phyloP scores from a whole-genome alignment of 768 basidiomycete genomes.

The Leccinum pellstonianum region DNA sequence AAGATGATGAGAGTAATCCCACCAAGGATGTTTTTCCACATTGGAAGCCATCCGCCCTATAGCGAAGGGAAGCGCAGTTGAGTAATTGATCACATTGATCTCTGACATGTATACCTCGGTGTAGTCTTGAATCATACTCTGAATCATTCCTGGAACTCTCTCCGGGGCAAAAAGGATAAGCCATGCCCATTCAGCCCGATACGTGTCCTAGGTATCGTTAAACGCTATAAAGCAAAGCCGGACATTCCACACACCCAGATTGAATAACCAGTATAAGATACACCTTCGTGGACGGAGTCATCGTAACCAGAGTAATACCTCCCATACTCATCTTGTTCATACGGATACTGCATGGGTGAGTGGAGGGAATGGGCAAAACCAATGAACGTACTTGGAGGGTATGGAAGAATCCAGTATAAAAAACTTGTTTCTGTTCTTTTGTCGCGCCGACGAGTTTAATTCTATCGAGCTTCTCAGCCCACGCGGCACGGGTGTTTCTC shows the following conservation, averaged over 20 bases:
- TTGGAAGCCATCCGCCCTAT: conserved; percentile 78
- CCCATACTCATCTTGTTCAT: conserved; percentile 66
- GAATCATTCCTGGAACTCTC: conserved; percentile 70
- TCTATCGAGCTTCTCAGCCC: conserved; percentile 57
- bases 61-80: background rate
- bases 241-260: conserved; percentile 55
- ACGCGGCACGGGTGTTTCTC: conserved; percentile 44
- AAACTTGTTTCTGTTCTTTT: conserved; percentile 44
- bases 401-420: conserved; percentile 67
- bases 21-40: conserved; percentile 89
- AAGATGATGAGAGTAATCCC: conserved; percentile 8
- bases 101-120: conserved; percentile 44
- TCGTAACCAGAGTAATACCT: conserved; percentile 79
- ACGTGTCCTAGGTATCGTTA: conserved; percentile 60
- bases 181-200: conserved; percentile 77
- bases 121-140: conserved; percentile 80
- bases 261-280: conserved; percentile 80
- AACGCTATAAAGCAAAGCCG: background rate
- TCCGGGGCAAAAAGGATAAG: conserved; percentile 76
- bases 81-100: background rate
- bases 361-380: background rate
- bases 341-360: conserved; percentile 57
- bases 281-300: conserved; percentile 56
- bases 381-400: conserved; percentile 48
- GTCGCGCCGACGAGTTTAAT: conserved; percentile 51